Percentiles rank a stretch among this genome's conserved stretches.
phyloP scores from a whole-genome alignment of 2,329 filamentous ascomycete species.

The Diaporthe australafricana region DNA sequence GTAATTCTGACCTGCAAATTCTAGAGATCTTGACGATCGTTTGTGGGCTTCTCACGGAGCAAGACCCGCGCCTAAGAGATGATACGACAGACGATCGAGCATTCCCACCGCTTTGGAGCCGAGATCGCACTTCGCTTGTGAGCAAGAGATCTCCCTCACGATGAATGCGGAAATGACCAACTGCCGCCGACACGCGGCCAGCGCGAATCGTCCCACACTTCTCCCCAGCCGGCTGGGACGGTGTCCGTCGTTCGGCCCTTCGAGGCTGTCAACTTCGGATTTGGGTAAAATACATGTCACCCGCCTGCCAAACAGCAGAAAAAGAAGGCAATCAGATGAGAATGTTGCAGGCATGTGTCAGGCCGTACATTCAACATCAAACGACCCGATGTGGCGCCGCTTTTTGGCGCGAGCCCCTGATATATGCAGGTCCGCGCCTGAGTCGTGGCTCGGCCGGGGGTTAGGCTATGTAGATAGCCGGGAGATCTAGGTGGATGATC shows the following conservation, averaged over 20 bases:
- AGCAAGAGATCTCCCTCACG: not conserved
- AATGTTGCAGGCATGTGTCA: constrained; percentile 21
- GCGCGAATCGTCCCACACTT: constrained; percentile 4
- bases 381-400: constrained; percentile 9
- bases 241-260: not conserved
- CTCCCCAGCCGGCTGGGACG: not conserved
- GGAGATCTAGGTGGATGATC: constrained; percentile 23
- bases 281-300: not conserved
- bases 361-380: constrained; percentile 25
- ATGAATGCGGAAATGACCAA: not conserved
- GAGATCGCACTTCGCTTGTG: constrained; percentile 11
- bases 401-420: not conserved
- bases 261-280: not conserved
- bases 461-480: constrained; percentile 6
- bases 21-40: constrained; percentile 10
- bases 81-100: not conserved
- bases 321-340: not conserved
- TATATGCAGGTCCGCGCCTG: not conserved
- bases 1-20: not conserved
- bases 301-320: not conserved
- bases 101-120: not conserved
- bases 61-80: not conserved
- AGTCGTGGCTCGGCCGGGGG: constrained; percentile 3
- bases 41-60: not conserved
- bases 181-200: constrained; percentile 13